phyloP scores from a whole-genome alignment of 2,329 filamentous ascomycete genomes.

The Apiospora marii region DNA sequence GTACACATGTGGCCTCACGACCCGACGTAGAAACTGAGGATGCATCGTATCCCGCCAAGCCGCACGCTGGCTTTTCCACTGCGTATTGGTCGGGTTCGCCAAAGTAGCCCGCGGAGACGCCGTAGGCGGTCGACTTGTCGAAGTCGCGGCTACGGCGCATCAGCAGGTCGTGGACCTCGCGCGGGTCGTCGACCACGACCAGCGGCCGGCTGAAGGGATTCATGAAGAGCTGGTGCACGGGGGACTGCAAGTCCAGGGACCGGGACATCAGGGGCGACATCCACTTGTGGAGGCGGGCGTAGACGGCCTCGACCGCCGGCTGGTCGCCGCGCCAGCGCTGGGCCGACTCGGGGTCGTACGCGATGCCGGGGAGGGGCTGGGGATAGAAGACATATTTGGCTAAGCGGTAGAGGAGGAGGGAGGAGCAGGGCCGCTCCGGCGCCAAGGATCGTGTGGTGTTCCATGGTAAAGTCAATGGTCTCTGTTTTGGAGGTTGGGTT shows the following conservation, averaged over 20 bases:
- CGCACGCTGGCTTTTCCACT: conserved; percentile 30
- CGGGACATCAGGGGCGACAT: not conserved
- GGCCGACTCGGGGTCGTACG: not conserved
- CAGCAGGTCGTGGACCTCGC: conserved; percentile 35
- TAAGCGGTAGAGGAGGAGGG: not conserved
- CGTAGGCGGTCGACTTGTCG: conserved; percentile 37
- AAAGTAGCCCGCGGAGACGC: conserved; percentile 33
- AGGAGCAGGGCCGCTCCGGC: not conserved
- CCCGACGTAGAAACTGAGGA: conserved; percentile 31
- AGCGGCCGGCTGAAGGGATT: conserved; percentile 32
- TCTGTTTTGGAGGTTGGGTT: not conserved
- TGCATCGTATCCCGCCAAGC: conserved; percentile 33
- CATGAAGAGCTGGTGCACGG: conserved; percentile 31
- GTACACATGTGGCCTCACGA: conserved; percentile 29
- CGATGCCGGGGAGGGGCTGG: not conserved
- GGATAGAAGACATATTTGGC: not conserved
- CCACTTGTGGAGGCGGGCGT: not conserved
- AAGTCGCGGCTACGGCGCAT: conserved; percentile 38
- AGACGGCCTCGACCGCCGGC: not conserved
- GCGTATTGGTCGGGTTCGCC: conserved; percentile 25
- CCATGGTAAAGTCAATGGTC: not conserved
- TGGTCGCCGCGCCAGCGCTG: not conserved
- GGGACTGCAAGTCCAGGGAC: conserved; percentile 22
- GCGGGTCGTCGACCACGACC: conserved; percentile 33
- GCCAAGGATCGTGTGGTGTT: not conserved